Evolutionary conservation across 2,329 filamentous ascomycete genomes (phyloP).

Genomic region (Aulographum hederae): DNA sequence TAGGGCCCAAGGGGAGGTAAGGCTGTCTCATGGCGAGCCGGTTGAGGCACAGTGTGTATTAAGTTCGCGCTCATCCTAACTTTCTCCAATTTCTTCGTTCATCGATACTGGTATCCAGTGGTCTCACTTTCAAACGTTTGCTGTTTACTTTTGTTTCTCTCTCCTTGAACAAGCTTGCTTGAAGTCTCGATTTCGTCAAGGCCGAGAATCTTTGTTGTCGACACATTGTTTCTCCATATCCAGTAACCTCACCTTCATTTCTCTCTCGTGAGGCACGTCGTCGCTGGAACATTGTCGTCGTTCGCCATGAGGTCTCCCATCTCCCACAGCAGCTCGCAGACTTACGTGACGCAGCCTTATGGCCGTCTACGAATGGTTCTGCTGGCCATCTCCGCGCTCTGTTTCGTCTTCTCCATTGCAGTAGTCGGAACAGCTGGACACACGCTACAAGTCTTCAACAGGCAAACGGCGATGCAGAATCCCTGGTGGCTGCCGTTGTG

Average conservation of each 20-base stretch:
- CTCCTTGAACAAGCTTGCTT: too few species aligned
- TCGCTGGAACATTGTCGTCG: not conserved
- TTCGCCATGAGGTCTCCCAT: not conserved
- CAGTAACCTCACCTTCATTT: not conserved
- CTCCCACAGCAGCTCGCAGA: not conserved
- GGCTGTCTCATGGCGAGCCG: too few species aligned
- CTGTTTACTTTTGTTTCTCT: too few species aligned
- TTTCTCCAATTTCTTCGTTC: too few species aligned
- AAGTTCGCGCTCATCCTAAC: too few species aligned
- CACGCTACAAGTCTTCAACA: slow-evolving; percentile 23
- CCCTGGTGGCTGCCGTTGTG: slow-evolving; percentile 30
- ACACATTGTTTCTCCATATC: not conserved
- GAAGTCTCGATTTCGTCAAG: too few species aligned
- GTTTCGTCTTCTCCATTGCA: slow-evolving; percentile 14
- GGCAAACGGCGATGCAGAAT: slow-evolving; percentile 19
- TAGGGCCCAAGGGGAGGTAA: too few species aligned
- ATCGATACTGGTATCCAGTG: too few species aligned
- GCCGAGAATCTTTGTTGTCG: too few species aligned
- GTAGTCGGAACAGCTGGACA: slow-evolving; percentile 25
- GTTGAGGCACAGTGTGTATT: too few species aligned
- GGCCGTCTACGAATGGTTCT: not conserved
- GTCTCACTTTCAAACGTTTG: too few species aligned
- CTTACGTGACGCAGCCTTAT: not conserved
- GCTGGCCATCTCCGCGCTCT: slow-evolving; percentile 14
- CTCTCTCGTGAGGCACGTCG: not conserved